Evolutionary conservation across 352 stramenopile species (phyloP), one percentile per base, ranked within the genome.

Genomic region (Phytophthora sp.): DNA sequence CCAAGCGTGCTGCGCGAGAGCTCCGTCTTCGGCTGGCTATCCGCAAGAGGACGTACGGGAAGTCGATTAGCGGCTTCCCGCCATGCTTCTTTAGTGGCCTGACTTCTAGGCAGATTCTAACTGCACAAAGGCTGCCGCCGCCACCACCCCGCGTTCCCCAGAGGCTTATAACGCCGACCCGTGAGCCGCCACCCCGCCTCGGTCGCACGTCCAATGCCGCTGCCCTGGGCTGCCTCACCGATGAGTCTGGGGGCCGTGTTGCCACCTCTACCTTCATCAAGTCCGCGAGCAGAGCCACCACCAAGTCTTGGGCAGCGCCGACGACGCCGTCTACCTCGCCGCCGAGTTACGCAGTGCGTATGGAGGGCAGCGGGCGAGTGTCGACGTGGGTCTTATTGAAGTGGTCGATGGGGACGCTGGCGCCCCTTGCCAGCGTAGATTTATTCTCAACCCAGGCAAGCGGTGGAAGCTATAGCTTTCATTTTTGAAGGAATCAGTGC

Each of bases 31-130:
- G 45, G 5, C 7, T 52, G 24, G 52, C 30, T 4, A 76, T 31
- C 29, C 57, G 74, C 21, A 61, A 61, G 45, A 26, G 36, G 27
- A 50, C 44, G n/a, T 60, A 63, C 26, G 36, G 47, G 9, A 58
- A 67, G 38, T 23, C n/a, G n/a, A 29, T 66, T 26, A 63, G 26
- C 9, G n/a, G 23, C 52, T 59, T 59, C 18, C 38, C 52, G 12
- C 36, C 23, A 15, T 59, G 36, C 4, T 59, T 51, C 1, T 54
- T 54, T 38, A 38, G 45, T 7, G 45, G 26, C 6, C 15, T 23
- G 24, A 7, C 35, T 42, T 7, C 35, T 1, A 21, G 35, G 35
- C 12, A 16, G 35, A 12, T 42, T 42, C 12, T 42, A 42, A 42
- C 7, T 16, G 35, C 29, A 9, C 5, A 4, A 33, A 8, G 35